Evolutionary conservation across 2,329 filamentous ascomycete species (phyloP), one percentile per base, ranked within the genome.

Genomic region (Corynespora cassiicola): DNA sequence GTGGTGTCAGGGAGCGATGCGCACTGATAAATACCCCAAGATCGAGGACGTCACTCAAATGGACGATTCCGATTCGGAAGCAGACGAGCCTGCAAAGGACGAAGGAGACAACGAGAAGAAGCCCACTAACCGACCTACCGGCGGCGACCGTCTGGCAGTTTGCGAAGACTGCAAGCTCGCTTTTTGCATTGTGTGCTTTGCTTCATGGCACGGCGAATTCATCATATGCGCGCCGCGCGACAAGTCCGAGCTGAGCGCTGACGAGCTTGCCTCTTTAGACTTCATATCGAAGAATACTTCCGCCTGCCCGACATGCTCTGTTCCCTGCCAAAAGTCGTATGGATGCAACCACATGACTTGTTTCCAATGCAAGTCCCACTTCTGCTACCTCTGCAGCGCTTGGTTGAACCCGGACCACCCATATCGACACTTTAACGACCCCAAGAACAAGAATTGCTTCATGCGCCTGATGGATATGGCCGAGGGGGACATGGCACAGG

Each of bases 281-380:
- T 99, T 95, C 63, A 77, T 99, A 54, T 77, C 81, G 31, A 71
- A 82, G 46, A 85, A 96, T 71, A 95, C 91, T 0, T 90, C 90
- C 8, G 84, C 87, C 1, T 99, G 94, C 62, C 91, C 94, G 8
- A 92, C 90, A 4, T 99, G 94, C 71, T 82, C 78, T 19, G 85
- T 87, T 1, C 89, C 89, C 0, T 86, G 86, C 15, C 89, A 96
- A 65, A 99, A 99, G 75, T 89, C 87, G 2, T 84, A 88, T 61
- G 94, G 94, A 24, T 99, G 94, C 76, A 96, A 96, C 68, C 91
- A 96, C 69, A 97, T 97, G 90, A 88, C 86, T 32, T 96, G 92
- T 70, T 89, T 86, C 66, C 85, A 88, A 49, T 99, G 94, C 74
- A 78, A 86, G 34, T 87, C 89, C 2, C 92, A 97, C 67, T 97